Evolutionary conservation across 2,329 filamentous ascomycete species (phyloP), one percentile per base, ranked within the genome.

Genomic region (Stylonectria norvegica): DNA sequence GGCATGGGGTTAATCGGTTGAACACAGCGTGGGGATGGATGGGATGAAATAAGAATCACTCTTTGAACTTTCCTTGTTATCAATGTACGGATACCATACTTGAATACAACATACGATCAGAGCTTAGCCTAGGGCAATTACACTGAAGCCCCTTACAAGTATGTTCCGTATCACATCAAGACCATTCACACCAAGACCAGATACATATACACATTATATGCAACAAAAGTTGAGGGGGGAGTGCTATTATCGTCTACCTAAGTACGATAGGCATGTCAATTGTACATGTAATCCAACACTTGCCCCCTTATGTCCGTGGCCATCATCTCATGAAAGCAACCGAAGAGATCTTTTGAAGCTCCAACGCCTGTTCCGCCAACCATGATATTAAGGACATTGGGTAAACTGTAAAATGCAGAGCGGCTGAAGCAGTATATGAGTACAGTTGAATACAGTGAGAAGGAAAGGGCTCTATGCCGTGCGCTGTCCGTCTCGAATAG

Each of bases 191-290:
- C 14, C n/a, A 20, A 20, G 5, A 18, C 11, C 8, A 11, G 16
- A 20, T 3, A 11, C 31, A 11, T n/a, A 34, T 11, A 20, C 22
- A 27, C 11, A 15, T 18, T 25, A 27, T 11, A 15, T 18, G 8
- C 14, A 34, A 27, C 23, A 45, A 30, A 30, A n/a, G 10, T 56
- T 72, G 75, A 78, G 75, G 68, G 74, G 75, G 71, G 76, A 78
- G 66, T 73, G 65, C 65, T 67, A 75, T 77, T 78, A 75, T 68
- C 60, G 64, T 67, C 64, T 71, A 71, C 52, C 58, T 59, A n/a
- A n/a, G n/a, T n/a, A 53, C 52, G 62, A 60, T 62, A 65, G 62
- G 54, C 66, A 65, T 62, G 59, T 67, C 62, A 63, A 60, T 62
- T 63, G 62, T 67, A 71, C 65, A 69, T 67, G 48, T 48, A 49